Evolutionary conservation across 2,329 filamentous ascomycete genomes (phyloP), one percentile per base, ranked within the genome.

Genomic region (Graphium sp.): DNA sequence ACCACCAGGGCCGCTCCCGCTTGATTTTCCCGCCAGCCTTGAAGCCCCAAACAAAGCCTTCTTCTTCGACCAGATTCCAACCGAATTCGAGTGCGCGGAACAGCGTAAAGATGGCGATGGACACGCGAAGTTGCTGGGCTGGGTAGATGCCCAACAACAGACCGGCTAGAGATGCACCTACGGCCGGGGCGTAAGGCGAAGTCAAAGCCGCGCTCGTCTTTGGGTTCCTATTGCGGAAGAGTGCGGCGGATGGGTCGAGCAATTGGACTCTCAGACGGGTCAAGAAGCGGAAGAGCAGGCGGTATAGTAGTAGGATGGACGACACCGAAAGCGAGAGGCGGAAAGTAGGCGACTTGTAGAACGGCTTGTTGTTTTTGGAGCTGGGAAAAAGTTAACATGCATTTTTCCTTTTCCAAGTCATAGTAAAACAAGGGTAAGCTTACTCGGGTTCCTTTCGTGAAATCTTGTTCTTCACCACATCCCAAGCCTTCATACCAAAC

Each of bases 271-370:
- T 75, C 24, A 95, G 58, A 17, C 82, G 71, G 16, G 69, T 68
- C 41, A 95, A 80, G 60, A 95, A 93, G 34, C 87, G 81, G 54
- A 87, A 83, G 16, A 95, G 71, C 1, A 93, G 62, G 18, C 89
- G 74, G 49, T 98, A 89, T 35, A 92, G 70, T 24, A 95, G 70
- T 13, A 95, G 65, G 37, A 94, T 83, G 3, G 80, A 67, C 11
- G 84, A 85, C 10, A 94, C 63, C 0, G 83, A 89, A 7, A 85
- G 59, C 0, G 84, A 87, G 7, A 93, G 62, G 31, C 84, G 70
- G 28, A 89, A 58, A 15, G 79, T 77, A 0, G 74, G 62, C 1
- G 75, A 82, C 35, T 65, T 69, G 53, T 69, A 63, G 11, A 72
- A 53, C 0, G 67, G 60, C 23, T 62, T 53, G 40, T 64, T 68